Evolutionary conservation across 2,329 filamentous ascomycete species (phyloP), one percentile per base, ranked within the genome.

Genomic region (Erysiphe pulchra): DNA sequence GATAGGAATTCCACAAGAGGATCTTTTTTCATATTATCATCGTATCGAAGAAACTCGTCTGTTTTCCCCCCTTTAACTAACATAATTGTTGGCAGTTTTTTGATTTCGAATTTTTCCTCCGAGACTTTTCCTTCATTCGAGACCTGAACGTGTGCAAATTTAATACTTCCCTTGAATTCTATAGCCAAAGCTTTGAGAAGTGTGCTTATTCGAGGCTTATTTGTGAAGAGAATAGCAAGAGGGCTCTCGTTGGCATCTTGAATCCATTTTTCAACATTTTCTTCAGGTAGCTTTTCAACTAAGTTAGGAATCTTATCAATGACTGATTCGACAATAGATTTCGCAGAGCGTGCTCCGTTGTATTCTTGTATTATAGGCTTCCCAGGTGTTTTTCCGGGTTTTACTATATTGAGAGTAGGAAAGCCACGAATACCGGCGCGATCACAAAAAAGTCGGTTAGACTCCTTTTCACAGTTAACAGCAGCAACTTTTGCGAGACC

Each of bases 401-500:
- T 77, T 45, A 95, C 75, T 42, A 92, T 87, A 69, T 98, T 98
- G 51, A 98, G 68, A 0, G 90, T 95, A 0, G 90, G 90, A 64
- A 94, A 98, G 48, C 90, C 90, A 63, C 93, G 70, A 6, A 98
- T 73, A 46, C 85, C 87, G 73, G 94, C 81, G 53, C 69, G 64
- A 42, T 78, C 75, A 61, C 90, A 98, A 53, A 94, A 72, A 2
- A 69, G 67, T 66, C 95, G 95, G 70, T 95, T 98, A 51, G 68
- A 64, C 46, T 94, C 87, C 31, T 92, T 85, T 57, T 98, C 87
- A 62, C 90, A 98, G 62, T 98, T 81, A 51, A 98, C 69, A 46
- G 92, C 90, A 42, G 84, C 90, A 38, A 98, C 87, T 56, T 93
- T 92, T 55, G 85, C 90, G 13, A 95, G 70, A 13, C 90, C 90